Conservation (phyloP, 2,329 filamentous ascomycete genomes). For the Chrysoporthe cubensis region DNA sequence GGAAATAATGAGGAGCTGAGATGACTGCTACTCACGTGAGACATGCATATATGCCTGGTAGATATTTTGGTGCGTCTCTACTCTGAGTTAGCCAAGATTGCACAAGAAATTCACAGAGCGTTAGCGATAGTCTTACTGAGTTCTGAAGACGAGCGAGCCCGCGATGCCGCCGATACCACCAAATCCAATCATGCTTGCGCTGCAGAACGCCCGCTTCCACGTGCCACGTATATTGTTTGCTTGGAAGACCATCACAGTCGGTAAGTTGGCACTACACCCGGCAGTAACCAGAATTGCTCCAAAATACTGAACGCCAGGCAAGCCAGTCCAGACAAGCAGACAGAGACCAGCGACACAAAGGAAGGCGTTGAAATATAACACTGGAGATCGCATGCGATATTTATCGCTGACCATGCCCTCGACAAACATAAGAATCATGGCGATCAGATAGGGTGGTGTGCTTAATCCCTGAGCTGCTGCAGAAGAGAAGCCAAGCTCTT, state of each 20-base stretch:
- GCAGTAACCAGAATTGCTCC: constrained; percentile 76
- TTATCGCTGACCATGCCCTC: constrained; percentile 69
- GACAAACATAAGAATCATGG: constrained; percentile 63
- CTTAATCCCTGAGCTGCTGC: constrained; percentile 70
- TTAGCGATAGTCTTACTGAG: background rate
- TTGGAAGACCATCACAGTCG: constrained; percentile 76
- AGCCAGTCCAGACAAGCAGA: constrained; percentile 70
- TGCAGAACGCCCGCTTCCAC: constrained; percentile 84
- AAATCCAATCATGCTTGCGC: constrained; percentile 74
- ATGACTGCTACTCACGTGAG: background rate
- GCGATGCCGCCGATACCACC: constrained; percentile 80
- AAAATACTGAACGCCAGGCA: constrained; percentile 66
- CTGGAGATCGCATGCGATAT: constrained; percentile 66
- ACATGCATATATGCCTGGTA: background rate
- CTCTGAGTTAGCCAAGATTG: background rate
- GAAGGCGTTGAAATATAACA: constrained; percentile 68
- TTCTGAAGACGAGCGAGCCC: constrained; percentile 70
- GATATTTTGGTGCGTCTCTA: constrained; percentile 1
- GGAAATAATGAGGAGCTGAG: too few species aligned
- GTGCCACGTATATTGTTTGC: constrained; percentile 87
- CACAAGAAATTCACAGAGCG: background rate
- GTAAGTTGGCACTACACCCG: constrained; percentile 77
- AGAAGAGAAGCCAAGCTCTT: constrained; percentile 66
- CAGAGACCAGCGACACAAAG: constrained; percentile 70
- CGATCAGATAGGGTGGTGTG: constrained; percentile 70